phyloP scores from a whole-genome alignment of 2,329 filamentous ascomycete species.

The Phialophora verrucosa region DNA sequence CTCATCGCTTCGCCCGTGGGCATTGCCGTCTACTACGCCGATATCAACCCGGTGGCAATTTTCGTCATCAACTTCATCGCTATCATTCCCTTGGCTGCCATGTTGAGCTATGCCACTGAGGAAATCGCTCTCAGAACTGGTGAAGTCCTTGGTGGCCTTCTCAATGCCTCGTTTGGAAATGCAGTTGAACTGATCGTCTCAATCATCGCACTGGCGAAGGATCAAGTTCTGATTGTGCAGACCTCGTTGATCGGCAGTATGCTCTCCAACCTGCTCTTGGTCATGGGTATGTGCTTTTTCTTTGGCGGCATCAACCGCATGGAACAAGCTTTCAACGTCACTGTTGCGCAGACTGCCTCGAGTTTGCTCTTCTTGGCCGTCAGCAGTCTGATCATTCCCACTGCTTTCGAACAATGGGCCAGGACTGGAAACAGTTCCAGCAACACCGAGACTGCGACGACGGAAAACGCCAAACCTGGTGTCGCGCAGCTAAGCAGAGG shows the following conservation, averaged over 20 bases:
- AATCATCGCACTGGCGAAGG: slow-evolving; percentile 76
- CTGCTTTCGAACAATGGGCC: slow-evolving; percentile 73
- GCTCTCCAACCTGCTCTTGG: slow-evolving; percentile 84
- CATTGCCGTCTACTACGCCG: slow-evolving; percentile 67
- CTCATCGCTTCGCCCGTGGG: slow-evolving; percentile 61
- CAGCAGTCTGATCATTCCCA: slow-evolving; percentile 84
- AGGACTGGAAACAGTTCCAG: slow-evolving; percentile 40
- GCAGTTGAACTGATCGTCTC: slow-evolving; percentile 89
- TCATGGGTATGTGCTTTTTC: slow-evolving; percentile 93
- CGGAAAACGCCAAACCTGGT: slow-evolving; percentile 34
- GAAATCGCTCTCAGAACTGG: slow-evolving; percentile 80
- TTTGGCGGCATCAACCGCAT: slow-evolving; percentile 77
- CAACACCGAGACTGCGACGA: slow-evolving; percentile 21
- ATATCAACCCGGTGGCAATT: slow-evolving; percentile 65
- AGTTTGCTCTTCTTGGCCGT: slow-evolving; percentile 80
- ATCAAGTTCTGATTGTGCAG: slow-evolving; percentile 83
- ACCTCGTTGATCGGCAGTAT: slow-evolving; percentile 92
- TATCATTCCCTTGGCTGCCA: slow-evolving; percentile 85
- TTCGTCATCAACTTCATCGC: slow-evolving; percentile 94
- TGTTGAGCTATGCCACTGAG: slow-evolving; percentile 88
- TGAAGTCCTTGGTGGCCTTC: slow-evolving; percentile 82
- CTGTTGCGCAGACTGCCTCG: slow-evolving; percentile 86
- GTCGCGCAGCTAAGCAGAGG: slow-evolving; percentile 36
- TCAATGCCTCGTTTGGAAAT: slow-evolving; percentile 92
- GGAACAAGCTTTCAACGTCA: slow-evolving; percentile 90